A percentile compares a stretch with the other conserved stretches of the same genome.
These are phyloP conservation scores for Ceratobasidium sp. DNA, from an alignment of 1,284 basidiomycete species.

Conservation along the genomic window DNA sequence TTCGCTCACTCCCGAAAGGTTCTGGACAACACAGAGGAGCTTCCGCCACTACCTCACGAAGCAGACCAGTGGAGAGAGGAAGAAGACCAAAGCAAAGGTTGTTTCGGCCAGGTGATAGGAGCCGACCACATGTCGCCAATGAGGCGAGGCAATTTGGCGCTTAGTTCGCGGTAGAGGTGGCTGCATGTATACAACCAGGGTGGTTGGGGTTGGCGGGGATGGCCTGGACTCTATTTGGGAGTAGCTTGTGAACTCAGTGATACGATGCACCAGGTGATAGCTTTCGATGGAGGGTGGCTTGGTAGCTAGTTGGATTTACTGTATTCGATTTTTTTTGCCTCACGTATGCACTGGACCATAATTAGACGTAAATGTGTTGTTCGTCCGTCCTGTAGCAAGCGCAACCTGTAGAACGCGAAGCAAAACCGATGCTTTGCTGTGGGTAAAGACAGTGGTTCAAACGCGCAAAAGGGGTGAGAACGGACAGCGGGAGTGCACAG, in stretches of 20 bases:
- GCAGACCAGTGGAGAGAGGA: background rate
- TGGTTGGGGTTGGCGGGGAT: background rate
- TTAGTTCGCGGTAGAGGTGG: no score
- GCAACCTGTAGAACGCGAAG: no score
- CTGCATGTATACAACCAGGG: no score
- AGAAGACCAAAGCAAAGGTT: slow-evolving; percentile 29
- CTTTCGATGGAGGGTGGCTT: background rate
- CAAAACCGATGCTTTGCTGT: no score
- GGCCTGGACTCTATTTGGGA: background rate
- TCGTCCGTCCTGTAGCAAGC: no score
- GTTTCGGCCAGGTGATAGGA: slow-evolving; percentile 17
- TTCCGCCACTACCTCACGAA: slow-evolving; percentile 33
- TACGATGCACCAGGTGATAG: background rate
- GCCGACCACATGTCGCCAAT: background rate
- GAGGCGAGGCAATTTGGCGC: background rate
- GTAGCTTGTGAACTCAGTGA: background rate
- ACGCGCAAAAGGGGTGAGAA: background rate
- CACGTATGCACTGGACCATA: background rate
- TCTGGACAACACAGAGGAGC: slow-evolving; percentile 56
- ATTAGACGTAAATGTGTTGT: no score
- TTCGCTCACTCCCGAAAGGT: slow-evolving; percentile 93
- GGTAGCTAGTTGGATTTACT: background rate
- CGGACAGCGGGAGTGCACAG: background rate
- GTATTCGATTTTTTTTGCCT: background rate
- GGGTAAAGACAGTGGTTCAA: background rate